Conservation (phyloP, 2,329 filamentous ascomycete genomes). For the Botrytis elliptica region DNA sequence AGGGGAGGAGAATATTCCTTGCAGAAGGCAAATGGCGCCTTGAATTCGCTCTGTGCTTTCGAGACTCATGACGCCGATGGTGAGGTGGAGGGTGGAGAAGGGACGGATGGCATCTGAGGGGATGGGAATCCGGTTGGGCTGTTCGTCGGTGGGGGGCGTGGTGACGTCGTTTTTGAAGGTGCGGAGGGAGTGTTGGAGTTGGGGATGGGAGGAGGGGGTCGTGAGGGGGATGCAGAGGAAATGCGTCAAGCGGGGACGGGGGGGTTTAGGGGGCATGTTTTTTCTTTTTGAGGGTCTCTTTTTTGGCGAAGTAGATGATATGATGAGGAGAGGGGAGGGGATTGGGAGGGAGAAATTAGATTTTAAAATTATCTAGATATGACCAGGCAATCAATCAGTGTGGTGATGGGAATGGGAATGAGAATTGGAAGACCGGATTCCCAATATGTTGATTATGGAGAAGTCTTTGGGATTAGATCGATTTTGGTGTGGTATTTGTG, state of each 20-base stretch:
- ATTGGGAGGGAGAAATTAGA: background rate
- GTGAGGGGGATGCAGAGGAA: constrained; percentile 76
- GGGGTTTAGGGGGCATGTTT: constrained; percentile 28
- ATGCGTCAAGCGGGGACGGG: constrained; percentile 58
- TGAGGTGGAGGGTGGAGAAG: constrained; percentile 78
- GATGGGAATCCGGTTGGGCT: constrained; percentile 42
- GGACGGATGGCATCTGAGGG: constrained; percentile 70
- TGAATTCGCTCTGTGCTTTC: constrained; percentile 49
- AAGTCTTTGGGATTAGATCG: background rate
- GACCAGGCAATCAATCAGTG: background rate
- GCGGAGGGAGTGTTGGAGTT: constrained; percentile 58
- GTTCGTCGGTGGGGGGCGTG: background rate
- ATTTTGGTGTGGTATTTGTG: background rate
- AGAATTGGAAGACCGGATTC: background rate
- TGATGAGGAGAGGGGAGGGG: background rate
- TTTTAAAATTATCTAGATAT: background rate
- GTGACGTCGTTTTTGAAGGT: background rate
- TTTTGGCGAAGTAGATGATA: background rate
- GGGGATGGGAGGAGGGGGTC: constrained; percentile 56
- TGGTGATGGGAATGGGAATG: background rate
- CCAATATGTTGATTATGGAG: background rate
- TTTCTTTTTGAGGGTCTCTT: background rate
- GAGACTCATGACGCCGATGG: constrained; percentile 82
- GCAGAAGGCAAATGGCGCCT: constrained; percentile 47
- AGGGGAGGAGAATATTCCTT: background rate